These are phyloP conservation scores for Dendrostoma leiphaemia DNA, from an alignment of 2,329 filamentous ascomycete species.

Conservation along the genomic window DNA sequence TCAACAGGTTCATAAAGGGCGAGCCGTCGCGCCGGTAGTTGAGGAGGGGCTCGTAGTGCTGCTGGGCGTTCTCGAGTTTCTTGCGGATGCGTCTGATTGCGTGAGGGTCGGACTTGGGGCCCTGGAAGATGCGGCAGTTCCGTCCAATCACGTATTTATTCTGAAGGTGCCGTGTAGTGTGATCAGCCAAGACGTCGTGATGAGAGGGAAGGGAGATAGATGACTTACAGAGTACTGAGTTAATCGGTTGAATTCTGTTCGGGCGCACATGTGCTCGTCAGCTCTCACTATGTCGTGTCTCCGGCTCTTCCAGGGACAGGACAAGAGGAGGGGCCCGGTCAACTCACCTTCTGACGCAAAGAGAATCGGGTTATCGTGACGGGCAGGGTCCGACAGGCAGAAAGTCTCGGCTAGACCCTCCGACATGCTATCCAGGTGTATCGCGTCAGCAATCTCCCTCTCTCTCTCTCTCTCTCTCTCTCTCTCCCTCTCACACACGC, in stretches of 20 bases:
- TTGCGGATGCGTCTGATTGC: conserved; percentile 62
- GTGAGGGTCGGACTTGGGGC: conserved; percentile 64
- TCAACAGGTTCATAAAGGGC: conserved; percentile 74
- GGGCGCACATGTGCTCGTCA: too few species aligned
- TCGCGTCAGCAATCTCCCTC: neutral
- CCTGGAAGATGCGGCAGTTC: conserved; percentile 77
- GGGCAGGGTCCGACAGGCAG: conserved; percentile 71
- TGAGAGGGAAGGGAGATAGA: neutral
- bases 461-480: too few species aligned
- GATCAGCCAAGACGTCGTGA: neutral
- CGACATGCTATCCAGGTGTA: conserved; percentile 43
- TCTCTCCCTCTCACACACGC: too few species aligned
- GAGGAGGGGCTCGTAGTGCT: conserved; percentile 71
- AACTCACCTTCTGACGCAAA: conserved; percentile 70
- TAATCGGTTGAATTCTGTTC: conserved; percentile 49
- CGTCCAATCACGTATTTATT: conserved; percentile 71
- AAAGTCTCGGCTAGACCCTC: conserved; percentile 76
- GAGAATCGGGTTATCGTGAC: conserved; percentile 72
- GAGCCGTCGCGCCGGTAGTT: conserved; percentile 76
- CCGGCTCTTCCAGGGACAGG: too few species aligned
- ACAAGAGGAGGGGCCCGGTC: too few species aligned
- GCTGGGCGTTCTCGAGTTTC: conserved; percentile 58
- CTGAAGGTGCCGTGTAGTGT: conserved; percentile 34
- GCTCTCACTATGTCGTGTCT: too few species aligned
- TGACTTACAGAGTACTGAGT: conserved; percentile 10